phyloP scores from a whole-genome alignment of 768 basidiomycete genomes.

The Flagelloscypha sp. region DNA sequence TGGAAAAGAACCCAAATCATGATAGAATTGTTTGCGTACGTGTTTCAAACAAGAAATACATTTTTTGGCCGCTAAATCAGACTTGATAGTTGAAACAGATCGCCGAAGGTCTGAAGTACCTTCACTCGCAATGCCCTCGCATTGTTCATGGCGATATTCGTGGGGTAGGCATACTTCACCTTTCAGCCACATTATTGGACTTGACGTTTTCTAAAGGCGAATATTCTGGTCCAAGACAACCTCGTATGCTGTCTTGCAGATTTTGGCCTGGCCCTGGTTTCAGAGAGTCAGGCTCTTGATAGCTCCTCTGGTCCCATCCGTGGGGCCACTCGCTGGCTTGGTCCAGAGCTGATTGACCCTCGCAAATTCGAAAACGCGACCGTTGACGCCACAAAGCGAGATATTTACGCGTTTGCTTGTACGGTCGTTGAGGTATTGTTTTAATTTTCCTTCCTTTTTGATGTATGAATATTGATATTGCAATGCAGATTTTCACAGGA shows the following conservation, averaged over 20 bases:
- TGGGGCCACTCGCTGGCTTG: conserved; percentile 10
- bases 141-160: conserved; percentile 35
- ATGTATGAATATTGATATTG: neutral
- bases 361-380: neutral
- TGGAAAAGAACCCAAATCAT: conserved; percentile 1
- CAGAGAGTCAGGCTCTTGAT: neutral
- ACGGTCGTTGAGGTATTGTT: conserved; percentile 7
- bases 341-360: conserved; percentile 9
- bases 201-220: conserved; percentile 12
- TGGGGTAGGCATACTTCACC: conserved; percentile 19
- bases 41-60: no score
- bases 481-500: conserved; percentile 6
- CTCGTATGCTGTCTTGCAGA: conserved; percentile 23
- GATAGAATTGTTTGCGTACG: neutral
- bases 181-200: neutral
- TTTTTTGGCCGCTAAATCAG: no score
- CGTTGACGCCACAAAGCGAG: conserved; percentile 1
- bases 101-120: conserved; percentile 27
- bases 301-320: conserved; percentile 1
- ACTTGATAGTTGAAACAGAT: conserved; percentile 22
- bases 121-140: conserved; percentile 30
- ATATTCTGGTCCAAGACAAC: conserved; percentile 19
- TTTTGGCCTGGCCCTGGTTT: conserved; percentile 15
- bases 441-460: neutral
- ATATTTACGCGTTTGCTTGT: conserved; percentile 11